These are phyloP conservation scores for Lolium multiflorum DNA, from an alignment of 176 grass and related monocot genomes.

Conservation along the genomic window DNA sequence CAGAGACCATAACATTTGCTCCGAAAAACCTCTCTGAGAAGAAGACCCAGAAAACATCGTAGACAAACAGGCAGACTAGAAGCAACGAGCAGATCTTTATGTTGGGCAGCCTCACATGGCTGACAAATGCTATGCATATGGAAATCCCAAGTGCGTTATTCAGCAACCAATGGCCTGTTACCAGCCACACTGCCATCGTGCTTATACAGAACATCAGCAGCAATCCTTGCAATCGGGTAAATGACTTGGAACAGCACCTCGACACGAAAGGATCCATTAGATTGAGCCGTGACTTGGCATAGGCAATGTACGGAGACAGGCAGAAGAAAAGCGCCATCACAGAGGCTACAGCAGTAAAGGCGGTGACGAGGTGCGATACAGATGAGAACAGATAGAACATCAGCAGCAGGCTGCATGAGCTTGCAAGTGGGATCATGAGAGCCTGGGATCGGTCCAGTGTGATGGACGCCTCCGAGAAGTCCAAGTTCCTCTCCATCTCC, in stretches of 20 bases:
- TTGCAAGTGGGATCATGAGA: conserved; percentile 85
- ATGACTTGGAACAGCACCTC: conserved; percentile 83
- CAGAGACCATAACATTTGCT: conserved; percentile 99
- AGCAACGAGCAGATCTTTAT: conserved; percentile 92
- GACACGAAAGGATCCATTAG: conserved; percentile 68
- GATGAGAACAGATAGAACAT: conserved; percentile 99
- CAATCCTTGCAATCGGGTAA: conserved; percentile 73
- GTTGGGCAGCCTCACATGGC: conserved; percentile 95
- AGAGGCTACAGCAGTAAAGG: conserved; percentile 85
- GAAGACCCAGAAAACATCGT: conserved; percentile 99
- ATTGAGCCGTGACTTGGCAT: conserved; percentile 56
- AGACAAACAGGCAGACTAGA: conserved; percentile 87
- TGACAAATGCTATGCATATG: conserved; percentile 96
- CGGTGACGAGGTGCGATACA: conserved; percentile 85
- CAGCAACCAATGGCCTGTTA: conserved; percentile 87
- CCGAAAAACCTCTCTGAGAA: conserved; percentile 97
- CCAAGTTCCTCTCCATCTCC: conserved; percentile 92
- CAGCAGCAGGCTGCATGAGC: conserved; percentile 83
- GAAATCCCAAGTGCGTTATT: conserved; percentile 89
- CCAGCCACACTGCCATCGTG: conserved; percentile 73
- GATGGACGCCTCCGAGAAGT: conserved; percentile 94
- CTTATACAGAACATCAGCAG: conserved; percentile 66
- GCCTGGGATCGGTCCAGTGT: conserved; percentile 85
- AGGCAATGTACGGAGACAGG: conserved; percentile 63
- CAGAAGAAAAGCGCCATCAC: conserved; percentile 89